Evolutionary conservation across 805 yeast species (phyloP), one percentile per base, ranked within the genome.

Genomic region (Starmerella sp.): DNA sequence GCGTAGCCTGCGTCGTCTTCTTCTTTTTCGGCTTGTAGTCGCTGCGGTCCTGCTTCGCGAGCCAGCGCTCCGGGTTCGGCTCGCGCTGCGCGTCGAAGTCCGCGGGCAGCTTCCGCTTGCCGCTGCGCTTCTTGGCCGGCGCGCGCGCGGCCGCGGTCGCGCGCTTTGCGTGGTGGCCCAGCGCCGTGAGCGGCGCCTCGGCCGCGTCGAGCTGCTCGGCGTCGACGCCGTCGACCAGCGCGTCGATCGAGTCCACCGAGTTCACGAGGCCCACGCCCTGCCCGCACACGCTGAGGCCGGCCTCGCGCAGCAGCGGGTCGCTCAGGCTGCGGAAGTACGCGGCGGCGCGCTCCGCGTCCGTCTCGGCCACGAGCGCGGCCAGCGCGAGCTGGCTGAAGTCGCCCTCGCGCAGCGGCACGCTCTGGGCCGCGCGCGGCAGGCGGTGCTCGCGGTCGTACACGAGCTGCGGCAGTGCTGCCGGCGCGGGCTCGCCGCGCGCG

Each of bases 11-110:
- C 60, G 72, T 72, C 61, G 75, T 77, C 67, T 80, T 83, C 60
- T 82, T 79, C 72, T 80, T 82, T 66, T 86, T 84, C 13, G 95
- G 86, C 68, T 81, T 86, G 71, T 84, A 89, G 63, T 82, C 80
- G 6, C 89, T 78, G 68, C 97, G 80, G 66, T 90, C 95, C 66
- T 82, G 84, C 76, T 85, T 63, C 28, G 96, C 95, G 51, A 91
- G 69, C 97, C 97, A 90, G 71, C 97, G 83, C 69, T 90, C 97
- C 15, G 79, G 77, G 62, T 83, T 84, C 3, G 78, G 73, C 28
- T 57, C 57, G 56, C 65, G 68, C 5, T 60, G 65, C 7, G 59
- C 51, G 49, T 72, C 82, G 70, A 59, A 78, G 61, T 62, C 62
- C 56, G 67, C 68, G n/a, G 78, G 75, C 15, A 69, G 61, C 57